A percentile compares a stretch with the other conserved stretches of the same genome.
Evolutionary conservation across 2,329 filamentous ascomycete species (phyloP).

Genomic region (Venturia carpophila): DNA sequence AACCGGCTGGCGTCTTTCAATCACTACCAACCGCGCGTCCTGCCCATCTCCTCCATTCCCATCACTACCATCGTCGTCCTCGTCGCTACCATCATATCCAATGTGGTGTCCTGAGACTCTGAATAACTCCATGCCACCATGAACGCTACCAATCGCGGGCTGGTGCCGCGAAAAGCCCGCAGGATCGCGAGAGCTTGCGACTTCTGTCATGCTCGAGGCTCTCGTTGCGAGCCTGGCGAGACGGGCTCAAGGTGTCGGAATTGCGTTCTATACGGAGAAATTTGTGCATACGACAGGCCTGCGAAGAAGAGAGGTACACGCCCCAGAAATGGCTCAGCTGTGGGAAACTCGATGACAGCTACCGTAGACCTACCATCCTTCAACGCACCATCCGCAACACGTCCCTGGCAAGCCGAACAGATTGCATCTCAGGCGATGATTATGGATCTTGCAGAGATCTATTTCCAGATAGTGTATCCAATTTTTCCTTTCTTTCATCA

Average conservation of each 20-base stretch:
- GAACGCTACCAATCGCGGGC: not conserved
- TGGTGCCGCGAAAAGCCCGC: not conserved
- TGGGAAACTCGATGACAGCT: not conserved
- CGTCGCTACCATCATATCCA: not conserved
- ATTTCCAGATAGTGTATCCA: constrained; percentile 5
- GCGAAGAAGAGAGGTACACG: not conserved
- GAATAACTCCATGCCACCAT: not conserved
- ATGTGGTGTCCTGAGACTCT: not conserved
- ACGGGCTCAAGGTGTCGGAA: not conserved
- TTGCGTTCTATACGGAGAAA: not conserved
- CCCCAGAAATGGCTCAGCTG: not conserved
- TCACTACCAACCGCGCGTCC: too few relatives aligned
- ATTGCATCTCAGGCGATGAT: constrained; percentile 1
- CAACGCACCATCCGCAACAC: not conserved
- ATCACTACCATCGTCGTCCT: not conserved
- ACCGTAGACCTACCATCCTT: not conserved
- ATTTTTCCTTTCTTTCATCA: constrained; percentile 8
- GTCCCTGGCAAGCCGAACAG: not conserved
- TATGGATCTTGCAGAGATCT: constrained; percentile 8
- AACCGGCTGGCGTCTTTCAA: too few relatives aligned
- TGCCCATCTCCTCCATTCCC: not conserved
- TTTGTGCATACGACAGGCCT: not conserved
- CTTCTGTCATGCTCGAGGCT: not conserved
- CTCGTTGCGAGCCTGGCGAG: not conserved
- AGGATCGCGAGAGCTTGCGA: constrained; percentile 1